Evolutionary conservation across 1,284 basidiomycete genomes (phyloP).

Genomic region (Trametes versicolor): DNA sequence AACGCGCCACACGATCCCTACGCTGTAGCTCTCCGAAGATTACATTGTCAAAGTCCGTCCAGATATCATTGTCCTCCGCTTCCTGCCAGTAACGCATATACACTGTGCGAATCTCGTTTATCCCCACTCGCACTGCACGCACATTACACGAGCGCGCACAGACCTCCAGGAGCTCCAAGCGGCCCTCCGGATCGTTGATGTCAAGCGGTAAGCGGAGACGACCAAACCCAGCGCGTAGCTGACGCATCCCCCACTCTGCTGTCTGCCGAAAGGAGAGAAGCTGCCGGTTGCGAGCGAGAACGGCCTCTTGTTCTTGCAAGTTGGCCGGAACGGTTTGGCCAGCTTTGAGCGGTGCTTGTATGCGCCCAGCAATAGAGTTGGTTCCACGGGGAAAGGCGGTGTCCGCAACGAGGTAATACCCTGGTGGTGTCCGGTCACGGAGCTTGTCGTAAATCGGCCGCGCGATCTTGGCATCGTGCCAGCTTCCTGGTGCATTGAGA

Average conservation of each 20-base stretch:
- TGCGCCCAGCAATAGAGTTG: conserved; percentile 43
- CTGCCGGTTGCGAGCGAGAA: conserved; percentile 10
- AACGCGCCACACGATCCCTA: conserved; percentile 45
- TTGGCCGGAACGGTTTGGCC: conserved; percentile 44
- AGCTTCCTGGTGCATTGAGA: conserved; percentile 57
- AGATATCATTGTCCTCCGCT: conserved; percentile 42
- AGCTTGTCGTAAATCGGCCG: conserved; percentile 50
- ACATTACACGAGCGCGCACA: conserved; percentile 46
- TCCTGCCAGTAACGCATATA: conserved; percentile 49
- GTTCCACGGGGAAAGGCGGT: conserved; percentile 54
- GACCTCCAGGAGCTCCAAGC: conserved; percentile 45
- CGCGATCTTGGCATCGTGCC: conserved; percentile 57
- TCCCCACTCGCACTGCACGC: conserved; percentile 43
- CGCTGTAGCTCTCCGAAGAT: conserved; percentile 43
- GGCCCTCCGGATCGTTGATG: conserved; percentile 39
- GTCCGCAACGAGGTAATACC: conserved; percentile 54
- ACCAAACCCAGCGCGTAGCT: conserved; percentile 54
- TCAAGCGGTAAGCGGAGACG: conserved; percentile 49
- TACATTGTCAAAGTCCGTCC: conserved; percentile 46
- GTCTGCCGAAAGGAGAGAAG: conserved; percentile 50
- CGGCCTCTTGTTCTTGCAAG: conserved; percentile 25
- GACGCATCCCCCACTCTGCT: conserved; percentile 56
- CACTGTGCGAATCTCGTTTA: conserved; percentile 51
- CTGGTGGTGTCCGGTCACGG: conserved; percentile 44
- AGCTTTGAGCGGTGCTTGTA: conserved; percentile 52